Base-by-base conservation (phyloP, 2,329 filamentous ascomycete species). In the Colletotrichum tabaci region DNA sequence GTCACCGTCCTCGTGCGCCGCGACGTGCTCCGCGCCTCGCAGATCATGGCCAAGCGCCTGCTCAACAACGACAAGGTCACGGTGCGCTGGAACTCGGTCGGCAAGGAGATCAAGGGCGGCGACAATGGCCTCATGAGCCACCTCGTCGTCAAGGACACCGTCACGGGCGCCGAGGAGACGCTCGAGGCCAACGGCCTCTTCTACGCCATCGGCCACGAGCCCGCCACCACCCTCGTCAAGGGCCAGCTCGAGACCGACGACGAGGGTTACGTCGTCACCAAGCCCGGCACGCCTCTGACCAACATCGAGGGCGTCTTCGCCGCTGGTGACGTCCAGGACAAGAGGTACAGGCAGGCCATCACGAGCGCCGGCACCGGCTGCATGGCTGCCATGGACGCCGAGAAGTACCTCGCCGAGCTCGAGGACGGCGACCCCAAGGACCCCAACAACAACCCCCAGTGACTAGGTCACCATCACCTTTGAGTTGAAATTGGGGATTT, bases 251-350 rank as follows among this genome's bases (percentile, higher is more conserved):
- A 96, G 74, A 93, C 93, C 78, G 97, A 99, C 79, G 89, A 90
- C 74, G 96, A 99, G 74, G 95, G 94, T 26, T 99, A 99, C 84
- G 90, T 99, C 71, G 82, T 95, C 77, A 99, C 96, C 67, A 90
- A 93, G 82, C 93, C 96, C 4, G 97, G 96, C 67, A 96, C 94
- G 56, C 94, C 94, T 71, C 88, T 93, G 79, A 99, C 96, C 58
- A 98, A 91, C 83, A 84, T 98, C 7, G 90, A 94, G 80, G 96
- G 96, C 81, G 94, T 99, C 23, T 99, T 98, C 80, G 96, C 96
- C 47, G 96, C 96, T 12, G 96, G 96, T 74, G 96, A 99, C 81
- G 97, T 99, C 12, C 96, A 99, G 87, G 97, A 99, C 82, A 99
- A 98, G 92, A 91, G 92, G 80, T 99, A 99, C 83, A 91, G 96